Evolutionary conservation across 2,329 filamentous ascomycete species (phyloP).

Genomic region (Pyrenophora tritici-repentis): DNA sequence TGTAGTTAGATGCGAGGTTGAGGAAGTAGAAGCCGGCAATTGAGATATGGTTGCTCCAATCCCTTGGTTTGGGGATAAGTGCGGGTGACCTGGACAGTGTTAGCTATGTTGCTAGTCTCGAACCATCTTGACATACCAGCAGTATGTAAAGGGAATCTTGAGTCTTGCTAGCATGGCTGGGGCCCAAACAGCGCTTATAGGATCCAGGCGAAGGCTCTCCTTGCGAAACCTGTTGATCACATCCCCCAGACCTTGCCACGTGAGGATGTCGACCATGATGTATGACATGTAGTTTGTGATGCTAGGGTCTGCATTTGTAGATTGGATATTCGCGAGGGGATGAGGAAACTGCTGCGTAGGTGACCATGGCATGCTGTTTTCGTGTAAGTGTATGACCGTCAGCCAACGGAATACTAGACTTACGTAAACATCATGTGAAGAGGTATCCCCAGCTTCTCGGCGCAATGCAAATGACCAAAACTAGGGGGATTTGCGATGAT

Average conservation of each 20-base stretch:
- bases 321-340: constrained; percentile 80
- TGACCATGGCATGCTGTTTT: constrained; percentile 78
- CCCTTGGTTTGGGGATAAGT: constrained; percentile 53
- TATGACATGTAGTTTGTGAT: constrained; percentile 85
- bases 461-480: constrained; percentile 76
- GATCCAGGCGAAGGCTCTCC: constrained; percentile 73
- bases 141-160: constrained; percentile 84
- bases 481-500: constrained; percentile 81
- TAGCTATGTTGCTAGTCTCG: not conserved
- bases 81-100: constrained; percentile 41
- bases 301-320: constrained; percentile 74
- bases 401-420: constrained; percentile 40
- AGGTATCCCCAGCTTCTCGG: constrained; percentile 75
- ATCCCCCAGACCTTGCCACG: constrained; percentile 90
- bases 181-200: constrained; percentile 79
- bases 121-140: constrained; percentile 62
- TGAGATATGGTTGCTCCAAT: constrained; percentile 51
- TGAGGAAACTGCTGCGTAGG: constrained; percentile 85
- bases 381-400: constrained; percentile 8
- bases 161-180: constrained; percentile 78
- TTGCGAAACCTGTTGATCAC: constrained; percentile 87
- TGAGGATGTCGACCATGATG: constrained; percentile 85
- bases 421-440: constrained; percentile 88
- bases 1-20: constrained; percentile 46
- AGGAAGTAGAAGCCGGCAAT: constrained; percentile 51